Evolutionary conservation across 768 basidiomycete species (phyloP).

Genomic region (Amanita fuliginea): DNA sequence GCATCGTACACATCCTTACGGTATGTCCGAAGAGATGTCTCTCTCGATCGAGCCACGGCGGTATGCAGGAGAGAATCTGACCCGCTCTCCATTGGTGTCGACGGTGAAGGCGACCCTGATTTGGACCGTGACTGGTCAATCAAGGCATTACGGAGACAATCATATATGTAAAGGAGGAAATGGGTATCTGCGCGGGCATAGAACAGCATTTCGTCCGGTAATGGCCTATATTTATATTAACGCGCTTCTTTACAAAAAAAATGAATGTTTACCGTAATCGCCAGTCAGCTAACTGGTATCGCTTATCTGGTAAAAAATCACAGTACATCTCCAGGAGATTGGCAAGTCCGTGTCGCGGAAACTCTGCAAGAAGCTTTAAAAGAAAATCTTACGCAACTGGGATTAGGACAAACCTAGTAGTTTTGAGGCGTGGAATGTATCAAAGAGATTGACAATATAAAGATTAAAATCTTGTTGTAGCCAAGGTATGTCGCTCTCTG

Average conservation of each 20-base stretch:
- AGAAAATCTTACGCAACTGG: too few relatives aligned
- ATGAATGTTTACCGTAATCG: conserved; percentile 56
- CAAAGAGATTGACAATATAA: conserved; percentile 93
- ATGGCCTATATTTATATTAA: conserved; percentile 36
- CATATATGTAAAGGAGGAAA: conserved; percentile 87
- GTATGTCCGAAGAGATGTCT: conserved; percentile 67
- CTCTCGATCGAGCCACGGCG: conserved; percentile 62
- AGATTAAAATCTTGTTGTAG: conserved; percentile 92
- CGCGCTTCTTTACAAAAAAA: neutral
- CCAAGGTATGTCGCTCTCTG: conserved; percentile 92
- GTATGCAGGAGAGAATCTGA: conserved; percentile 39
- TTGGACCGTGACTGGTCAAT: conserved; percentile 50
- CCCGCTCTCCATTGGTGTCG: conserved; percentile 12
- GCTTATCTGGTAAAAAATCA: conserved; percentile 85
- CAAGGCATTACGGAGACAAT: conserved; percentile 79
- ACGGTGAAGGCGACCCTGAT: conserved; percentile 29
- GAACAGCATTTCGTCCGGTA: conserved; percentile 79
- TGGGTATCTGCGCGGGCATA: conserved; percentile 98
- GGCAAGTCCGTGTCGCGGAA: conserved; percentile 77
- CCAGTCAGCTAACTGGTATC: conserved; percentile 97
- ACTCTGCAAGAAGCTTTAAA: conserved; percentile 52
- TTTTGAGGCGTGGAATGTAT: conserved; percentile 92
- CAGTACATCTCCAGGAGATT: conserved; percentile 82
- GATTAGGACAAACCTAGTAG: conserved; percentile 41
- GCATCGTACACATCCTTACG: conserved; percentile 61